Conservation (phyloP, 2,329 filamentous ascomycete species). For the Coleophoma cylindrospora region DNA sequence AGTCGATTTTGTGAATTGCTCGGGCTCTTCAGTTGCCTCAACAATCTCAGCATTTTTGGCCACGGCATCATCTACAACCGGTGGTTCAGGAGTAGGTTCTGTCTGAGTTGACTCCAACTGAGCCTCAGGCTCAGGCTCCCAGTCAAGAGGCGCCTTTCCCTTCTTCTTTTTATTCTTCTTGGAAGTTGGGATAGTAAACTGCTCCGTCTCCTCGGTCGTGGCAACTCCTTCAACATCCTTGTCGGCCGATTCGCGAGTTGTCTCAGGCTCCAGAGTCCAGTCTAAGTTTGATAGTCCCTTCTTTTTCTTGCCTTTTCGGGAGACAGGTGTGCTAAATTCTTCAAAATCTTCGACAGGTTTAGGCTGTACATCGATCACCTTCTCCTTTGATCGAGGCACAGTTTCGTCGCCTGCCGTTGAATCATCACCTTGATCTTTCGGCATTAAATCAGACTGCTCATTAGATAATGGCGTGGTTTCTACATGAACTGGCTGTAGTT, state of each 20-base stretch:
- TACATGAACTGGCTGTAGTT: too few species aligned
- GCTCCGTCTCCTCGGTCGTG: not conserved
- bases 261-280: not conserved
- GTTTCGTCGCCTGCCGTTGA: too few species aligned
- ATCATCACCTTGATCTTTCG: too few species aligned
- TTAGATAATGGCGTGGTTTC: too few species aligned
- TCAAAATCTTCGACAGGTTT: conserved; percentile 1
- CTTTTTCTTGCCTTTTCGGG: conserved; percentile 32
- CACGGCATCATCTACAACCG: not conserved
- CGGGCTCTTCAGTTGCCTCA: not conserved
- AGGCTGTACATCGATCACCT: too few species aligned
- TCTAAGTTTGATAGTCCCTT: conserved; percentile 34
- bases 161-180: not conserved
- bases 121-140: not conserved
- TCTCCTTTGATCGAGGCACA: too few species aligned
- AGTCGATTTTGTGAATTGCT: not conserved
- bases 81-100: not conserved
- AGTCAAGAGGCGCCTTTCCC: not conserved
- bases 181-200: not conserved
- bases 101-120: not conserved
- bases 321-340: conserved; percentile 4
- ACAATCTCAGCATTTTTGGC: not conserved
- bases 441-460: too few species aligned
- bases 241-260: not conserved
- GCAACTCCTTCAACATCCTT: not conserved